phyloP scores from a whole-genome alignment of 164 flowering plant genomes.

The Aristolochia fimbriata region DNA sequence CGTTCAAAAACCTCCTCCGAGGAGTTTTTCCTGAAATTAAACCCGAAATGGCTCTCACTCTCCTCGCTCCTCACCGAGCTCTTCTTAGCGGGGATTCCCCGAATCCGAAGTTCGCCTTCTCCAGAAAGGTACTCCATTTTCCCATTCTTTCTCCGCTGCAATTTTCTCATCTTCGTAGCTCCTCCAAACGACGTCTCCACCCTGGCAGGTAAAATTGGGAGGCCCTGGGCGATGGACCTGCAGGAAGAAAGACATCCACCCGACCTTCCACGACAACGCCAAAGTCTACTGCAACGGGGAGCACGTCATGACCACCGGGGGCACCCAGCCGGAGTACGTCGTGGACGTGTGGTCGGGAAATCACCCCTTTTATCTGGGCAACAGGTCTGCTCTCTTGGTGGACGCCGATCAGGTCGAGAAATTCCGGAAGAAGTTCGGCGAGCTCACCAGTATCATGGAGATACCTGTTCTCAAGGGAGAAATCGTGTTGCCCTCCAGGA shows the following conservation, averaged over 20 bases:
- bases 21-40: neutral
- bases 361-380: conserved; percentile 74
- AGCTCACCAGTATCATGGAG: conserved; percentile 38
- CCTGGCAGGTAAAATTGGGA: conserved; percentile 4
- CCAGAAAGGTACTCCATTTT: neutral
- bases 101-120: neutral
- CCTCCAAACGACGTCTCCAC: neutral
- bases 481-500: conserved; percentile 46
- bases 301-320: conserved; percentile 76
- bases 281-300: conserved; percentile 84
- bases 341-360: conserved; percentile 93
- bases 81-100: neutral
- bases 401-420: conserved; percentile 75
- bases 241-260: conserved; percentile 77
- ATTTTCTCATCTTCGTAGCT: neutral
- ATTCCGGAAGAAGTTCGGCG: conserved; percentile 60
- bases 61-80: neutral
- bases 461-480: conserved; percentile 75
- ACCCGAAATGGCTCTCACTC: neutral
- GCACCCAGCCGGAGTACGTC: conserved; percentile 74
- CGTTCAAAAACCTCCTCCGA: no score
- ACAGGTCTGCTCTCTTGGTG: conserved; percentile 33
- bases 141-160: neutral
- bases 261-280: conserved; percentile 56
- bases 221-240: conserved; percentile 28